Evolutionary conservation across 1,284 basidiomycete genomes (phyloP), one percentile per base, ranked within the genome.

Genomic region (Mrakiaceae sp.): DNA sequence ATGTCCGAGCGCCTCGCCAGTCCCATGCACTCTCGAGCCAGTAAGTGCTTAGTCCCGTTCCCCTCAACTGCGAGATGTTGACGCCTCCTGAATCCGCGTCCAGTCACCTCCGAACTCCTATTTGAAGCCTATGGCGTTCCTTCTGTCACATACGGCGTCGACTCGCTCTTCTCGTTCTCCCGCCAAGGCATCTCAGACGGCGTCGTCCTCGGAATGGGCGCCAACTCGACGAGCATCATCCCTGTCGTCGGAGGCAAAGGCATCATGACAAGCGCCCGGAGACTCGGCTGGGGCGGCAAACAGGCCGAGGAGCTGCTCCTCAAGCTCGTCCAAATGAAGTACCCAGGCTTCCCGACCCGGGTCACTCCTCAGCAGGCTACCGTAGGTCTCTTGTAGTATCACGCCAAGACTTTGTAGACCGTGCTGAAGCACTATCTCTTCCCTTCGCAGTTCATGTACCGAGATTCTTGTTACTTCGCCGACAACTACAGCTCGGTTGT

Each of bases 51-150:
- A 43, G 5, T 42, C 50, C 64, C 42, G 58, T 55, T 63, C 44
- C 57, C 27, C 40, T 58, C 62, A 40, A 49, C 42, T n/a, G 56
- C 60, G n/a, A 43, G 52, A 61, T 54, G 60, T 66, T 74, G 12
- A 70, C 67, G 67, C 47, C 44, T 53, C 51, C 55, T 52, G n/a
- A 53, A 40, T 39, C 40, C 12, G 2, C n/a, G 43, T 12, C 8
- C 71, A 89, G 89, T 96, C 67, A 96, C 93, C 42, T 94, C 93
- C 1, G 96, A 99, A 74, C 83, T 99, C 40, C 83, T 98, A 75
- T 99, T 99, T 73, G 96, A 99, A 78, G 84, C 87, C 58, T 99
- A 98, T 74, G 82, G 82, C 14, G 90, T 87, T 1, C 94, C 94
- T 0, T 86, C 87, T 3, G 81, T 98, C 56, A 81, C 88, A 12